Base-by-base conservation (phyloP, 306 rosid genomes). In the Dalbergia oliveri region DNA sequence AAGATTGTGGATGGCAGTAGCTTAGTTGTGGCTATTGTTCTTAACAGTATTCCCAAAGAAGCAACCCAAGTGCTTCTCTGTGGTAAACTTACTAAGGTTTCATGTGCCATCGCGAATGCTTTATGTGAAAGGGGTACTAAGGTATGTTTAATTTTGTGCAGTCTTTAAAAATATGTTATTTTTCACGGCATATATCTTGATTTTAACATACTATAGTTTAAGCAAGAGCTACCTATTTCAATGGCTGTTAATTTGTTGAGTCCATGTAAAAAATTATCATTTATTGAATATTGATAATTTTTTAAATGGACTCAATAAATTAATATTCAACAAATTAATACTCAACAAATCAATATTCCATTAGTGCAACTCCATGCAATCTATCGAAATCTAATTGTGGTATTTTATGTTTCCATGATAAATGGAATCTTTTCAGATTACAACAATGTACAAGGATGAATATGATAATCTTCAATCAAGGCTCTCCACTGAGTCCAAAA, bases 1-100 rank as follows among this genome's bases (percentile, higher is more conserved):
- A 93, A 81, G 79, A 77, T 93, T 82, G 98, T 94, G 71, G 98
- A 94, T 85, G 97, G 98, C 0, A 90, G 94, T 37, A 88, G 92
- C 80, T 82, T 94, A 39, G 92, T 84, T 16, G 93, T 86, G 69
- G 95, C 88, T 12, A 70, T 87, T 43, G 83, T 91, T 31, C 84
- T 91, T 7, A 85, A 90, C 62, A 84, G 53, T 66, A 87, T 91
- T 77, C 98, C 98, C 0, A 85, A 84, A 76, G 85, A 82, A 34
- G 74, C 90, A 34, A 79, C 81, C 11, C 81, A 89, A 70, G 91
- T 94, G 3, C 76, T 90, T 37, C 86, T 94, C 4, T 84, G 86
- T 72, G 91, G 97, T 31, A 80, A 87, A 4, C 87, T 85, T 69
- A 77, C 87, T 9, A 94, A 91, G 82, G 82, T 90, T 85, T 86